Percentiles rank a stretch among this genome's conserved stretches.
Conservation (phyloP, 441 rosid genomes). For the Isatis lusitanica region DNA sequence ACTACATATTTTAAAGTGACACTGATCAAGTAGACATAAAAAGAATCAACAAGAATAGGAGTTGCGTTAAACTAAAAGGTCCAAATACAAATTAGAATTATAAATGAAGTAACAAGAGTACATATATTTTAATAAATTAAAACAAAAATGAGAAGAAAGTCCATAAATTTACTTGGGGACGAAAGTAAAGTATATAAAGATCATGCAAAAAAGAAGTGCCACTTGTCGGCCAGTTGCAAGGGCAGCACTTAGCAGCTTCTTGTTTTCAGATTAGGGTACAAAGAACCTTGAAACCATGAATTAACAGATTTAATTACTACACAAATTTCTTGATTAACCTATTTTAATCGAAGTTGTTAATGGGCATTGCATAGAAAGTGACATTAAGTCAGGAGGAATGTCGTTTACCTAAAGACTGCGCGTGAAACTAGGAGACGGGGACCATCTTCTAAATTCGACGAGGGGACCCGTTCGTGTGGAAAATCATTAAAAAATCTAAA, state of each 20-base stretch:
- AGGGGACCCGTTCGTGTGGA: background rate
- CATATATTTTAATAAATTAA: background rate
- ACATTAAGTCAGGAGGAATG: constrained; percentile 15
- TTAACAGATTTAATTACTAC: constrained; percentile 13
- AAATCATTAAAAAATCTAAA: background rate
- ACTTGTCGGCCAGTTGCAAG: constrained; percentile 36
- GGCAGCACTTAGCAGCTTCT: constrained; percentile 10
- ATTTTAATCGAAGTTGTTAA: background rate
- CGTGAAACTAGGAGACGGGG: background rate
- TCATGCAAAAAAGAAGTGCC: constrained; percentile 31
- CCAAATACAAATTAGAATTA: background rate
- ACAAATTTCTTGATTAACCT: constrained; percentile 19
- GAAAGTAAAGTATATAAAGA: background rate
- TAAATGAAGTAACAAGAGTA: background rate
- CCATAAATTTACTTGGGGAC: background rate
- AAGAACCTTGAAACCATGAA: constrained; percentile 27
- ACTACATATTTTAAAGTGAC: background rate
- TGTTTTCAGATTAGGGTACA: constrained; percentile 29
- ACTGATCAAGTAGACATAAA: background rate
- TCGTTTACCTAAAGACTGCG: background rate
- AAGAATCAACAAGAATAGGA: background rate
- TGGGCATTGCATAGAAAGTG: constrained; percentile 13
- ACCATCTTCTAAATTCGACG: background rate
- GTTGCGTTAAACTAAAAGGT: background rate
- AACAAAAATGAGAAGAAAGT: background rate